phyloP scores from a whole-genome alignment of 192 early-diverging fungal species.

The Spizellomyces punctatus region DNA sequence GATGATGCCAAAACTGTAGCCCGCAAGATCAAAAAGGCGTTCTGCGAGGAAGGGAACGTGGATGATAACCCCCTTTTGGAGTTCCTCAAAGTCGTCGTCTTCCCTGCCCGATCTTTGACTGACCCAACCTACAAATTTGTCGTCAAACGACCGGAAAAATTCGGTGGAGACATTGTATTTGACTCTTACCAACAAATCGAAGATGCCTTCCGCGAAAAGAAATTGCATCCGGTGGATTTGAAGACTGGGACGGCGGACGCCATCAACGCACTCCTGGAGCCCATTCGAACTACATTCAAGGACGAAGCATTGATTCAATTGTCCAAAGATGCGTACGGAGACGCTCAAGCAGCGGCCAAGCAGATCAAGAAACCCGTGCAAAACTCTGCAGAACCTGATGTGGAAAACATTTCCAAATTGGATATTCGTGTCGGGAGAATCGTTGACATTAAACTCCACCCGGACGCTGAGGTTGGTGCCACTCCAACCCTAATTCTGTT shows the following conservation, averaged over 20 bases:
- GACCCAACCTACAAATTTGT: slow-evolving; percentile 42
- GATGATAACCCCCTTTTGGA: slow-evolving; percentile 88
- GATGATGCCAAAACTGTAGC: slow-evolving; percentile 78
- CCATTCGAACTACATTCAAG: slow-evolving; percentile 77
- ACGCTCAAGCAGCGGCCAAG: slow-evolving; percentile 31
- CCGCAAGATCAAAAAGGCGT: slow-evolving; percentile 91
- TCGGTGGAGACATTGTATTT: slow-evolving; percentile 86
- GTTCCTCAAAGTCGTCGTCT: slow-evolving; percentile 88
- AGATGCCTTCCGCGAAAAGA: slow-evolving; percentile 82
- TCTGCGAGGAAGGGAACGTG: slow-evolving; percentile 96
- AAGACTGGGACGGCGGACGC: slow-evolving; percentile 84
- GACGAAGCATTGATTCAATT: slow-evolving; percentile 71
- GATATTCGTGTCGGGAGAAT: slow-evolving; percentile 70
- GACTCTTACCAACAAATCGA: slow-evolving; percentile 70
- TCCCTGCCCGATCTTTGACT: slow-evolving; percentile 80
- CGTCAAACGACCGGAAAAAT: slow-evolving; percentile 83
- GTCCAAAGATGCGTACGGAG: slow-evolving; percentile 83
- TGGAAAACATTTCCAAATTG: slow-evolving; percentile 31
- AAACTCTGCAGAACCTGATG: background rate
- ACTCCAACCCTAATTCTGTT: background rate
- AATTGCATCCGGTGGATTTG: slow-evolving; percentile 92
- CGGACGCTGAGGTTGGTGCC: slow-evolving; percentile 40
- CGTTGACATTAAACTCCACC: slow-evolving; percentile 51
- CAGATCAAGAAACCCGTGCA: slow-evolving; percentile 1
- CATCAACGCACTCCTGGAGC: slow-evolving; percentile 84